phyloP scores from a whole-genome alignment of 2,329 filamentous ascomycete species.

The Clonostachys chloroleuca region DNA sequence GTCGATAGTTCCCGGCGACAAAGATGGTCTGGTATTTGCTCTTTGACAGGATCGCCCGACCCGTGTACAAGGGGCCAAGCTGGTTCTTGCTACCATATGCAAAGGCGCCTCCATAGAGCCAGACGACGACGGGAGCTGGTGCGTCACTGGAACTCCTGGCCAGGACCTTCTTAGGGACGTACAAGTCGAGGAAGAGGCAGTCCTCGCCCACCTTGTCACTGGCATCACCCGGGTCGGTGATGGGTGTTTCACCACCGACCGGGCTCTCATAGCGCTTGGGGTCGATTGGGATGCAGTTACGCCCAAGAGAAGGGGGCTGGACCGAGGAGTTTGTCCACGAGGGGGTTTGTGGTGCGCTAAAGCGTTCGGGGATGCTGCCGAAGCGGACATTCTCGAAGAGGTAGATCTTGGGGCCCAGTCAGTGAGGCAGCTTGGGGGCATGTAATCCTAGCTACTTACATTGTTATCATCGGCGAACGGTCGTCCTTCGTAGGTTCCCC shows the following conservation, averaged over 20 bases:
- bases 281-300: neutral
- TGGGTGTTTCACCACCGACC: conserved; percentile 2
- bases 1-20: conserved; percentile 72
- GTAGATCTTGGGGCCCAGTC: conserved; percentile 5
- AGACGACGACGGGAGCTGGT: conserved; percentile 39
- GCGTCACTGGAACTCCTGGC: too few relatives aligned
- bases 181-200: conserved; percentile 13
- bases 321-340: conserved; percentile 4
- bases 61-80: too few relatives aligned
- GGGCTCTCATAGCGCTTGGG: conserved; percentile 7
- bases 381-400: conserved; percentile 18
- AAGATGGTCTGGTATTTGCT: conserved; percentile 57
- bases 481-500: too few relatives aligned
- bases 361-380: conserved; percentile 10
- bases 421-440: too few relatives aligned
- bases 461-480: too few relatives aligned
- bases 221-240: conserved; percentile 7
- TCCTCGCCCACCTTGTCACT: conserved; percentile 11
- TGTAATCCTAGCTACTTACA: too few relatives aligned
- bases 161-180: conserved; percentile 8
- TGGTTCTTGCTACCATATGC: conserved; percentile 8
- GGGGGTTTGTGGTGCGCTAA: conserved; percentile 10
- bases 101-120: conserved; percentile 45
- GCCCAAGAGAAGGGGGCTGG: conserved; percentile 5
- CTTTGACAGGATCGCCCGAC: neutral